phyloP scores from a whole-genome alignment of 306 rosid species.

The Fragaria vesca region DNA sequence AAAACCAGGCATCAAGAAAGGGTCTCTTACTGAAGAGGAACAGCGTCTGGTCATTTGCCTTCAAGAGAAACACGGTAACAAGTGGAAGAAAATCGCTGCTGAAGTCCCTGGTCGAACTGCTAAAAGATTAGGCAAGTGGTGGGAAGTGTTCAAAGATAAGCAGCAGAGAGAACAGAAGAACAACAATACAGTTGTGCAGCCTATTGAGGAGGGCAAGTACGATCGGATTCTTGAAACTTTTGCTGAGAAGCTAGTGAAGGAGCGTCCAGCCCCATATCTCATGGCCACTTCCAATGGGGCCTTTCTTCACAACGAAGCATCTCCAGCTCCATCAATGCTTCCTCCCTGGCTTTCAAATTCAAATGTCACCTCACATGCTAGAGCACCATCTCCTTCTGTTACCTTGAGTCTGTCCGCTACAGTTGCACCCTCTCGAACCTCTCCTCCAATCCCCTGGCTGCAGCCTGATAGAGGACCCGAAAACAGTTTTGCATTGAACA shows the following conservation, averaged over 20 bases:
- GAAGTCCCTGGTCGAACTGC: conserved; percentile 87
- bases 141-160: conserved; percentile 89
- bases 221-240: conserved; percentile 70
- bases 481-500: conserved; percentile 47
- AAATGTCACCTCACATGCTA: conserved; percentile 40
- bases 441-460: conserved; percentile 71
- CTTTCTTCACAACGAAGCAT: conserved; percentile 57
- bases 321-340: conserved; percentile 53
- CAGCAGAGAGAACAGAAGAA: conserved; percentile 71
- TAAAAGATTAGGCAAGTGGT: conserved; percentile 88
- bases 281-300: conserved; percentile 82
- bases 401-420: conserved; percentile 77
- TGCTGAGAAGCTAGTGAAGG: conserved; percentile 66
- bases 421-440: conserved; percentile 61
- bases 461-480: conserved; percentile 74
- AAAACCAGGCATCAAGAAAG: conserved; percentile 82
- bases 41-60: conserved; percentile 73
- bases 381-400: conserved; percentile 85
- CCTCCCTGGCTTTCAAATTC: conserved; percentile 93
- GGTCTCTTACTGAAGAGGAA: conserved; percentile 78
- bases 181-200: conserved; percentile 37
- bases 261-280: conserved; percentile 44
- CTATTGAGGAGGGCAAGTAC: conserved; percentile 67
- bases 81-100: conserved; percentile 86
- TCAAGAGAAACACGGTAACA: conserved; percentile 78